These are phyloP conservation scores for Musa acuminata DNA, from an alignment of 176 grass and related monocot genomes.

Conservation along the genomic window DNA sequence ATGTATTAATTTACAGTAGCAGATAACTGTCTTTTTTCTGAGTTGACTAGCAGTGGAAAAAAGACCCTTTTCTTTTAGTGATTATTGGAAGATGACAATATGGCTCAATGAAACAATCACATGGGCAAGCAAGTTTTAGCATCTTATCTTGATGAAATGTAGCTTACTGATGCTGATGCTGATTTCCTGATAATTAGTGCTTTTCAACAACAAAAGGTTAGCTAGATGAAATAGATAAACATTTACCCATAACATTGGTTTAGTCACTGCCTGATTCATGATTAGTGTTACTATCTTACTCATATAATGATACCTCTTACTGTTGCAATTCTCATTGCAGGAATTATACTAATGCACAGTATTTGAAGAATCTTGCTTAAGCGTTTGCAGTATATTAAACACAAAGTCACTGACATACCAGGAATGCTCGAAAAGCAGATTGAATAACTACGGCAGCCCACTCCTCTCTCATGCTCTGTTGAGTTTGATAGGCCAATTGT, in stretches of 20 bases:
- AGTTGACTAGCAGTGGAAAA: no score
- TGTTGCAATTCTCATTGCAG: not conserved
- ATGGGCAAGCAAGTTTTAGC: no score
- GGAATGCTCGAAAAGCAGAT: conserved; percentile 28
- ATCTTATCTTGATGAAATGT: no score
- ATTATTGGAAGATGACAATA: no score
- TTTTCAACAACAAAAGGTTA: no score
- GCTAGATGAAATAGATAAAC: no score
- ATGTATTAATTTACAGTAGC: no score
- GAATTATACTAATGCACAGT: not conserved
- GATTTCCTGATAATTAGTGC: no score
- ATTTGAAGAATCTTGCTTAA: not conserved
- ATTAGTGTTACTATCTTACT: not conserved
- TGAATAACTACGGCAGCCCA: conserved; percentile 15
- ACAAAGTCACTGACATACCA: conserved; percentile 42
- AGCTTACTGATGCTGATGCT: no score
- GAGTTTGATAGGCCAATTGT: not conserved
- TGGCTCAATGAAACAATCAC: no score
- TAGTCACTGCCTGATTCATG: not conserved
- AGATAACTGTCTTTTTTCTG: no score
- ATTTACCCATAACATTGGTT: not conserved
- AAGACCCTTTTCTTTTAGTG: no score
- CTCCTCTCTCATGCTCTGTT: not conserved
- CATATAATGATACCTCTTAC: not conserved
- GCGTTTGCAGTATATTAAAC: not conserved